Base-by-base conservation (phyloP, 805 yeast species). In the Ogataea parapolymorpha region DNA sequence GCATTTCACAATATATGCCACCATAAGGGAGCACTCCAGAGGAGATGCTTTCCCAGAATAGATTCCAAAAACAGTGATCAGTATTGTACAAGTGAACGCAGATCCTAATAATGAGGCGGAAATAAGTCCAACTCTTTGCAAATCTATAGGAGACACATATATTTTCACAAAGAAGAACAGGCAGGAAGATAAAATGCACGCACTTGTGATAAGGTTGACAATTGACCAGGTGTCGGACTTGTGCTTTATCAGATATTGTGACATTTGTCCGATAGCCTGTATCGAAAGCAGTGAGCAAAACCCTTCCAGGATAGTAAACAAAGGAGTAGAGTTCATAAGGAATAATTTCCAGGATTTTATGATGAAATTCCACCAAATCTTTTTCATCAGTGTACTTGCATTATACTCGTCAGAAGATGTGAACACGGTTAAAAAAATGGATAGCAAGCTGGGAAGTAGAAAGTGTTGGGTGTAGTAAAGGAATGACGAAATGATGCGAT, bases 1-100 rank as follows among this genome's bases (percentile, higher is more conserved):
- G 54, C 96, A 88, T 58, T 95, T 85, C 22, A 93, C 96, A 46
- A 91, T 82, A 63, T 93, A 93, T 7, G 95, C 91, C 58, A 89
- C 81, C 54, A 93, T 72, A 43, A 91, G 66, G 10, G 95, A 84
- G 24, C 89, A 77, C 63, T 93, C 99, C 37, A 90, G 74, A n/a
- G 91, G 81, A n/a, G 91, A 82, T 3, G 97, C 97, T 45, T 76
- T 77, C 6, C 83, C 82, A 2, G 91, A 79, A 15, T 85, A 74
- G 25, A 93, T 87, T 2, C 97, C 99, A 62, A 76, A 88, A 3
- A 86, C 61, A 1, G 95, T 88, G 26, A 93, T 61, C 14, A 86
- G 78, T 2, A 79, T 66, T 2, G 93, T 82, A 37, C 82, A 64
- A 0, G 97, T 86, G 46, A 93, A 71, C 5, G 86, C 80, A 2